Conservation (phyloP, 768 basidiomycete species). For the Termitomyces sp. region DNA sequence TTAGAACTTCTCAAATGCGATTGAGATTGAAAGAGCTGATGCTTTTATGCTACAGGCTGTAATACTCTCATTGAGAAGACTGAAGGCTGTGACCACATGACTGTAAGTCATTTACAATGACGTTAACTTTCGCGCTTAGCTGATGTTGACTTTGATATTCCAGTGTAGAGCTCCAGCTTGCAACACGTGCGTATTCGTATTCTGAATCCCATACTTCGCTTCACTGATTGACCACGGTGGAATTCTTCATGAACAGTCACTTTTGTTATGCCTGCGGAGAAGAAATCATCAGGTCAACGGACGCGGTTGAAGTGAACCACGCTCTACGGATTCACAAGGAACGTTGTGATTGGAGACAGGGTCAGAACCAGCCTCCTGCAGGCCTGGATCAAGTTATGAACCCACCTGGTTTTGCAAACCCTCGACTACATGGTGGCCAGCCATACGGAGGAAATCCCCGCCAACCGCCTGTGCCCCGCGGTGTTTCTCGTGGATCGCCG, state of each 20-base stretch:
- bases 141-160: background rate
- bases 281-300: slow-evolving; percentile 32
- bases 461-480: background rate
- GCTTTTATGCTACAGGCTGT: slow-evolving; percentile 30
- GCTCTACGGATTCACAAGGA: background rate
- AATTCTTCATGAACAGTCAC: slow-evolving; percentile 25
- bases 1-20: background rate
- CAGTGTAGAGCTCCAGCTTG: slow-evolving; percentile 57
- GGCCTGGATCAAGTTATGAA: background rate
- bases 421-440: background rate
- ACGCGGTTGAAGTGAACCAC: background rate
- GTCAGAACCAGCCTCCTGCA: background rate
- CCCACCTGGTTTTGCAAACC: background rate
- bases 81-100: slow-evolving; percentile 58
- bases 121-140: background rate
- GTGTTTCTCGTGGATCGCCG: background rate
- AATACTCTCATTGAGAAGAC: slow-evolving; percentile 48
- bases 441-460: background rate
- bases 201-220: background rate
- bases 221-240: background rate
- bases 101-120: slow-evolving; percentile 29
- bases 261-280: slow-evolving; percentile 53
- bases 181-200: slow-evolving; percentile 34
- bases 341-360: background rate
- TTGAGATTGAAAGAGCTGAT: background rate